These are phyloP conservation scores for Serendipita sp. DNA, from an alignment of 768 basidiomycete species.

Conservation along the genomic window DNA sequence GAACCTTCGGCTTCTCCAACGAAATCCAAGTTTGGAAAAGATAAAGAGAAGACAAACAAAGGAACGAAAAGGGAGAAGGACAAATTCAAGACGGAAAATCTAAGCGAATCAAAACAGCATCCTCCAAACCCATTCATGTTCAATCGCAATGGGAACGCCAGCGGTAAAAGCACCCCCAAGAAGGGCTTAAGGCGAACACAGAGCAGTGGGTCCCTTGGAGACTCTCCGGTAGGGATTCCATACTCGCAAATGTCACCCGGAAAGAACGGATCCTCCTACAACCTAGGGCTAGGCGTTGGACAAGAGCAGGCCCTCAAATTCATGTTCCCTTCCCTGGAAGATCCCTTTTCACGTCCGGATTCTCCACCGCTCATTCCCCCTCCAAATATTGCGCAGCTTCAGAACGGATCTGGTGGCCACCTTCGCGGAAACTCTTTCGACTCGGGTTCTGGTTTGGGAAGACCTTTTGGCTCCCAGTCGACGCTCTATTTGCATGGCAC, in stretches of 20 bases:
- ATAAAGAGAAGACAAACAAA: slow-evolving; percentile 2
- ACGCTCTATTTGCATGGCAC: slow-evolving; percentile 1
- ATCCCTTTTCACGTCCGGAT: neutral
- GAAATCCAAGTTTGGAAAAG: slow-evolving; percentile 5
- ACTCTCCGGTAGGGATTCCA: slow-evolving; percentile 27
- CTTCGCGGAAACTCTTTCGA: neutral
- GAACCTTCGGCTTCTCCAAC: neutral
- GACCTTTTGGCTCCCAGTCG: neutral
- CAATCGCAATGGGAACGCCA: neutral
- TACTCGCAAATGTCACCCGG: slow-evolving; percentile 7
- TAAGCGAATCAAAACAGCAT: neutral
- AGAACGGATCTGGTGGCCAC: neutral
- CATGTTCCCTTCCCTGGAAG: slow-evolving; percentile 1
- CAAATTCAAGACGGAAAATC: neutral
- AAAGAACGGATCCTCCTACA: neutral
- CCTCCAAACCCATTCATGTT: slow-evolving; percentile 4
- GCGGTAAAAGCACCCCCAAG: slow-evolving; percentile 1
- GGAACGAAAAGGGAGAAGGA: neutral
- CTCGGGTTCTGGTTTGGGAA: neutral
- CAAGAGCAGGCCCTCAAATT: neutral
- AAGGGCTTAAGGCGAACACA: slow-evolving; percentile 41
- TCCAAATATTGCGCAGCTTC: neutral
- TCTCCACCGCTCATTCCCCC: neutral
- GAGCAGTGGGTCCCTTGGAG: slow-evolving; percentile 51
- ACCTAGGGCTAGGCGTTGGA: neutral